A percentile compares a stretch with the other conserved stretches of the same genome.
phyloP scores from a whole-genome alignment of 345 rosid species.

The Hirschfeldia incana region DNA sequence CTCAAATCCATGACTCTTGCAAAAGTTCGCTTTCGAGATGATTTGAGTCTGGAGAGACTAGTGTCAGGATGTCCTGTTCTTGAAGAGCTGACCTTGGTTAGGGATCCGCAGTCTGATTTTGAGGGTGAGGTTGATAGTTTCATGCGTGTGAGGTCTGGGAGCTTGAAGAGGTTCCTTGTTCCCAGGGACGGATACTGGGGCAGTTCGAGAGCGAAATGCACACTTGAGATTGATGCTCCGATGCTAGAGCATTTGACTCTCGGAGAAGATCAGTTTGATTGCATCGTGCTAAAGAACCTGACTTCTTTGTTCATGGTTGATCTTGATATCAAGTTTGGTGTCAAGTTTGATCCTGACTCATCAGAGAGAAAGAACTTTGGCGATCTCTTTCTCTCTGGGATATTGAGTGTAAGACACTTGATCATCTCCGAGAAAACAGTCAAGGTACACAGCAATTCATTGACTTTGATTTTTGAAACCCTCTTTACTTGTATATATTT shows the following conservation, averaged over 20 bases:
- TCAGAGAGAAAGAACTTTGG: neutral
- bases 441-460: neutral
- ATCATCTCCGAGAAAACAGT: slow-evolving; percentile 18
- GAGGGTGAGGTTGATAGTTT: neutral
- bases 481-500: neutral
- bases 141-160: neutral
- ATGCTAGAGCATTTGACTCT: slow-evolving; percentile 13
- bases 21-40: neutral
- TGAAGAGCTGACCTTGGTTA: slow-evolving; percentile 6
- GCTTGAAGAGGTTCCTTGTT: slow-evolving; percentile 7
- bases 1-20: neutral
- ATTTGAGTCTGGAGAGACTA: neutral
- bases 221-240: slow-evolving; percentile 27
- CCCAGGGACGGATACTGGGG: neutral
- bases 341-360: no score
- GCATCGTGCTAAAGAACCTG: slow-evolving; percentile 7
- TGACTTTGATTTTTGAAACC: neutral
- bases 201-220: neutral
- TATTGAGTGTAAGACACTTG: slow-evolving; percentile 19
- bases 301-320: slow-evolving; percentile 2
- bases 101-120: neutral
- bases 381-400: neutral
- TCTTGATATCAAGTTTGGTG: neutral
- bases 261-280: neutral
- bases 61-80: slow-evolving; percentile 16